These are phyloP conservation scores for Laguncularia racemosa DNA, from an alignment of 345 rosid species.

Conservation along the genomic window DNA sequence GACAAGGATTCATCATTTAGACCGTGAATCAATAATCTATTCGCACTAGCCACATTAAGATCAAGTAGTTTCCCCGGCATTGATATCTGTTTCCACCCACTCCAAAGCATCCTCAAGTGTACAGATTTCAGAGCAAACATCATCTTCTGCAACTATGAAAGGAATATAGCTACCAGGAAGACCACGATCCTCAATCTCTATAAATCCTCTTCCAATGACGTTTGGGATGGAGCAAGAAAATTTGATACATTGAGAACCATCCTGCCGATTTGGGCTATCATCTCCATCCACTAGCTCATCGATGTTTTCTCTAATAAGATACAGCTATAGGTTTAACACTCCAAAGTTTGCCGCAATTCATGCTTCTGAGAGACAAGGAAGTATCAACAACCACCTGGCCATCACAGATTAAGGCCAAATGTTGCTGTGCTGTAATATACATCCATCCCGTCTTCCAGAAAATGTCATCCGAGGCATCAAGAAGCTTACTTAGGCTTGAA, in stretches of 20 bases:
- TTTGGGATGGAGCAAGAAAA: conserved; percentile 66
- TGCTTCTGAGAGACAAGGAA: conserved; percentile 52
- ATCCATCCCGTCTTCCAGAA: conserved; percentile 96
- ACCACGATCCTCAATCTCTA: conserved; percentile 94
- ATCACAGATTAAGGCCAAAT: conserved; percentile 66
- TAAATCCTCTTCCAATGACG: conserved; percentile 75
- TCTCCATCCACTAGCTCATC: conserved; percentile 36
- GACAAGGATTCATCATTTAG: no score
- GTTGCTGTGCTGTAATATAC: conserved; percentile 65
- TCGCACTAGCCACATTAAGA: no score
- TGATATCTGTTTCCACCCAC: conserved; percentile 40
- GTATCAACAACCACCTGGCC: conserved; percentile 79
- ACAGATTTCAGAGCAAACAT: conserved; percentile 85
- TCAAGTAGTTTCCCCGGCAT: conserved; percentile 18
- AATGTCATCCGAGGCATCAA: conserved; percentile 59
- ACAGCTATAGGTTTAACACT: conserved; percentile 79
- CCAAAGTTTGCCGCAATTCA: conserved; percentile 43
- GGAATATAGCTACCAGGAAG: conserved; percentile 89
- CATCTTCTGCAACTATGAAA: conserved; percentile 80
- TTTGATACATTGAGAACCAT: conserved; percentile 50
- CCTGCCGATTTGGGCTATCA: conserved; percentile 32
- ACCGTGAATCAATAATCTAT: no score
- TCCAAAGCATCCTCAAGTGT: conserved; percentile 66
- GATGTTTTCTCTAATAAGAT: conserved; percentile 49
- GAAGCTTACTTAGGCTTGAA: conserved; percentile 73